phyloP scores from a whole-genome alignment of 192 early-diverging fungal genomes.

The Podila verticillata region DNA sequence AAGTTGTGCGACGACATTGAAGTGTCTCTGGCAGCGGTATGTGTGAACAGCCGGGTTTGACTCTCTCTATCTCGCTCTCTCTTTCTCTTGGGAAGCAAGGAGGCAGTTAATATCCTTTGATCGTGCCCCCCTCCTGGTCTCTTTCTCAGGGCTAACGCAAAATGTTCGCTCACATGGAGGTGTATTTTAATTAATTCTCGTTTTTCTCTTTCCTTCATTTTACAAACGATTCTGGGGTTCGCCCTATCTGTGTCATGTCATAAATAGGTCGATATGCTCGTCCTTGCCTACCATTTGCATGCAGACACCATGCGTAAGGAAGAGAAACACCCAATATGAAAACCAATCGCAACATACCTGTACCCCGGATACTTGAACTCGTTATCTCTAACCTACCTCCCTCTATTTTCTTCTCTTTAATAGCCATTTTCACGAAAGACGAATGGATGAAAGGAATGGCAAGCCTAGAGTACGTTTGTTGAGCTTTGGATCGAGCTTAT shows the following conservation, averaged over 20 bases:
- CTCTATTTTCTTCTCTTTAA: not conserved
- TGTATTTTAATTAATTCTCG: not conserved
- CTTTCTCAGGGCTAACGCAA: not conserved
- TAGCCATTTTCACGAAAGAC: conserved; percentile 60
- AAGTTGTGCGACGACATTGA: conserved; percentile 44
- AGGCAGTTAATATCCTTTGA: too few species aligned
- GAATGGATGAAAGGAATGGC: conserved; percentile 46
- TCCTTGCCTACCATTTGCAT: conserved; percentile 40
- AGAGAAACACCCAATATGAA: not conserved
- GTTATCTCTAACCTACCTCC: not conserved
- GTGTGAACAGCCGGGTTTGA: not conserved
- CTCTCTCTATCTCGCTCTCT: not conserved
- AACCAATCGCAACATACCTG: not conserved
- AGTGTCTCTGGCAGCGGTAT: conserved; percentile 40
- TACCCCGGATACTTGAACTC: not conserved
- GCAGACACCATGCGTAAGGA: conserved; percentile 51
- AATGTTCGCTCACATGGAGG: too few species aligned
- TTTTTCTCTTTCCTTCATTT: too few species aligned
- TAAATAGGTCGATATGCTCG: conserved; percentile 47
- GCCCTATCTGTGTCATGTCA: conserved; percentile 2
- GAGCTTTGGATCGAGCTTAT: not conserved
- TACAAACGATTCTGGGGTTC: not conserved
- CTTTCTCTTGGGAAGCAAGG: too few species aligned
- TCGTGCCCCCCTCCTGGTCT: not conserved
- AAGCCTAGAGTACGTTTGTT: conserved; percentile 19